phyloP scores from a whole-genome alignment of 306 rosid species.

The Cyclanthera cordifolia region DNA sequence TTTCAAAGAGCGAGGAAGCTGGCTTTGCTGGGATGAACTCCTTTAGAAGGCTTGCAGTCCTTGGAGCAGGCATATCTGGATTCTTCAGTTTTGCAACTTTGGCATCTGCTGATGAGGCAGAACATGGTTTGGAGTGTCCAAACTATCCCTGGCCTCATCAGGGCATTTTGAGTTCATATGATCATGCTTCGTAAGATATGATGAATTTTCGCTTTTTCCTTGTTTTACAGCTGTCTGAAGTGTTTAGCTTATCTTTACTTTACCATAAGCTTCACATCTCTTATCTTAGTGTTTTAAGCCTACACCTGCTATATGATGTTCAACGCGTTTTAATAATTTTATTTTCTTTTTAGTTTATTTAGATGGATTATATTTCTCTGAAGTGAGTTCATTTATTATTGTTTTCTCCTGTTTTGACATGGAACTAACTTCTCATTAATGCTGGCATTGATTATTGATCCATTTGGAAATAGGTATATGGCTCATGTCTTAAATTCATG shows the following conservation, averaged over 20 bases:
- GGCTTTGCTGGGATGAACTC: constrained; percentile 51
- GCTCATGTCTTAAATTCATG: not conserved
- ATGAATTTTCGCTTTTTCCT: not conserved
- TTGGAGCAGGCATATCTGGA: constrained; percentile 86
- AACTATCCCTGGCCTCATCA: constrained; percentile 95
- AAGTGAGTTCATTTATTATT: not conserved
- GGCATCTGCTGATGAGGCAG: constrained; percentile 94
- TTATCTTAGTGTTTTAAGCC: not conserved
- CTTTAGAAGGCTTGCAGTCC: constrained; percentile 66
- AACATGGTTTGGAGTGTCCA: constrained; percentile 82
- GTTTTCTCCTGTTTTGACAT: not conserved
- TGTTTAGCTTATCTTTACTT: not conserved
- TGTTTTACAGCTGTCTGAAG: not conserved
- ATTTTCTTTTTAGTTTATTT: not conserved
- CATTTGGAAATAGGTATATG: not conserved
- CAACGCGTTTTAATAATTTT: not conserved
- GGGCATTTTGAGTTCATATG: constrained; percentile 95
- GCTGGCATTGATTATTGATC: not conserved
- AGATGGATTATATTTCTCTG: not conserved
- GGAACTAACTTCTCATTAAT: not conserved
- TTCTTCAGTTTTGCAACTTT: constrained; percentile 61
- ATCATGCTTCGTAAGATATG: constrained; percentile 80
- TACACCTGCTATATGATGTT: not conserved
- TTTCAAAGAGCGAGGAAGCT: constrained; percentile 40
- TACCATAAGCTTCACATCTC: not conserved